Evolutionary conservation across 495 filamentous ascomycete genomes (phyloP).

Genomic region (Alectoria sarmentosa): DNA sequence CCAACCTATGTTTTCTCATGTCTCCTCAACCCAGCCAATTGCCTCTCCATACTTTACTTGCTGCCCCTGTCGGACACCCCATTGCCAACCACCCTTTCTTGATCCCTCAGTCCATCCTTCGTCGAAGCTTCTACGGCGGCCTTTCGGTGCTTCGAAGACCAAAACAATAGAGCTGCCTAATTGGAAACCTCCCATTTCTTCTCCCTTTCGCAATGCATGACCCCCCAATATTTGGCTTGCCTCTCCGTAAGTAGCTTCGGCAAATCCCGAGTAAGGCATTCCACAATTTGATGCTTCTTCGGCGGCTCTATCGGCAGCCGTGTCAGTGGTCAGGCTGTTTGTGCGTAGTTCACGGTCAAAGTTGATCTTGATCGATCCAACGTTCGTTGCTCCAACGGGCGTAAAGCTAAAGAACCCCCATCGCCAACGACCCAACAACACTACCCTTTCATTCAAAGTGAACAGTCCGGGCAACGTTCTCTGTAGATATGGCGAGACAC

Average conservation of each 20-base stretch:
- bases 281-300: constrained; percentile 66
- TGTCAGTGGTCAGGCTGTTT: constrained; percentile 85
- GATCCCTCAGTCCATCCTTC: constrained; percentile 50
- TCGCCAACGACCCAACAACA: constrained; percentile 87
- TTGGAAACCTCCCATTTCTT: constrained; percentile 98
- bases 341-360: constrained; percentile 93
- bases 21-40: constrained; percentile 57
- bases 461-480: constrained; percentile 87
- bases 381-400: constrained; percentile 97
- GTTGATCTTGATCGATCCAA: constrained; percentile 94
- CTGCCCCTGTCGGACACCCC: constrained; percentile 78
- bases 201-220: constrained; percentile 74
- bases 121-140: constrained; percentile 54
- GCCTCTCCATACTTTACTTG: constrained; percentile 82
- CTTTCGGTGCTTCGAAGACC: constrained; percentile 89
- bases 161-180: constrained; percentile 92
- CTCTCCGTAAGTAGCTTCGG: constrained; percentile 79
- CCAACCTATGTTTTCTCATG: not conserved
- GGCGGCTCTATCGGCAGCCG: constrained; percentile 74
- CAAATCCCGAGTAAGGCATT: constrained; percentile 76
- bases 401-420: constrained; percentile 97
- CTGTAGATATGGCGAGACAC: constrained; percentile 90
- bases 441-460: constrained; percentile 93
- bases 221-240: constrained; percentile 74
- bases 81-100: constrained; percentile 66